Conservation (phyloP, 768 basidiomycete genomes). For the Terana coerulea region DNA sequence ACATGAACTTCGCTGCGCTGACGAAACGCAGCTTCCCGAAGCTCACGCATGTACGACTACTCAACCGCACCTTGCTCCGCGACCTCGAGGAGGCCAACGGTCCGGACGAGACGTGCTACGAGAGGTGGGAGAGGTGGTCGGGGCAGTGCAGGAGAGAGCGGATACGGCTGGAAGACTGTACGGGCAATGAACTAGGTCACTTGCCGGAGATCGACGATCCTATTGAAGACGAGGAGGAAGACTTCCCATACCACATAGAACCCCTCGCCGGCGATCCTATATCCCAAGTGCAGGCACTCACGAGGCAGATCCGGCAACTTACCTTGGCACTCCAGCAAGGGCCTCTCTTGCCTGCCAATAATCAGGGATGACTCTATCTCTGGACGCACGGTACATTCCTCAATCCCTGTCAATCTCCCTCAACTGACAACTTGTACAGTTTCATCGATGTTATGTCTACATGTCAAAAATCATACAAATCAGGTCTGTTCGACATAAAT, state of each 20-base stretch:
- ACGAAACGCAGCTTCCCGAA: constrained; percentile 55
- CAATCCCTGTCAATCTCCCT: no score
- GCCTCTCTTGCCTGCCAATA: neutral
- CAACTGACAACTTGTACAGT: no score
- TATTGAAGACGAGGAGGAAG: neutral
- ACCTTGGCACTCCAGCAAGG: constrained; percentile 6
- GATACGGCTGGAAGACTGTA: constrained; percentile 72
- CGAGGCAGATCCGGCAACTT: constrained; percentile 55
- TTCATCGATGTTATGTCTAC: no score
- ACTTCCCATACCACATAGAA: constrained; percentile 22
- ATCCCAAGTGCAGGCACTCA: constrained; percentile 41
- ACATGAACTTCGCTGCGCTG: constrained; percentile 58
- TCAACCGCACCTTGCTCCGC: constrained; percentile 51
- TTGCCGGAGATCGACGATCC: constrained; percentile 18
- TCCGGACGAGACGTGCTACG: constrained; percentile 37
- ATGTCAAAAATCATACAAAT: constrained; percentile 74
- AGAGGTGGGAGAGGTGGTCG: constrained; percentile 74
- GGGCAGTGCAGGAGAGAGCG: constrained; percentile 43
- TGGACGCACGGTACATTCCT: neutral
- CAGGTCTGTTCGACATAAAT: constrained; percentile 63
- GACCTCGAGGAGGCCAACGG: constrained; percentile 56
- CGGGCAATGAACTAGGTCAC: constrained; percentile 57
- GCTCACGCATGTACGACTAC: constrained; percentile 52
- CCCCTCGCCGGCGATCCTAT: constrained; percentile 7
- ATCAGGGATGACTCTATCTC: neutral